Conservation (phyloP, 139 green algal species). For the Picochlorum sp. region DNA sequence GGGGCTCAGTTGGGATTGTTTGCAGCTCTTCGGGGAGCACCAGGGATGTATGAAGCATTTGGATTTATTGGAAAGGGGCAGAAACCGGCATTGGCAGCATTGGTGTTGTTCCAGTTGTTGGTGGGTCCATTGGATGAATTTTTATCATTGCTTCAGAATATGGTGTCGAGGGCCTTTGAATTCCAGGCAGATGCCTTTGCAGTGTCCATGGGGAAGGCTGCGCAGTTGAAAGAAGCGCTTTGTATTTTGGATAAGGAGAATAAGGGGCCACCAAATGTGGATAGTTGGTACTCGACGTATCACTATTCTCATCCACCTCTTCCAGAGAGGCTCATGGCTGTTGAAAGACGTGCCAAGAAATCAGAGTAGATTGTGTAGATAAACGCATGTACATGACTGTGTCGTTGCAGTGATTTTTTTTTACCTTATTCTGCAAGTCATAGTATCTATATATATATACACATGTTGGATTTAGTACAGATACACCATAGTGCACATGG, state of each 20-base stretch:
- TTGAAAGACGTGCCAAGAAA: constrained; percentile 47
- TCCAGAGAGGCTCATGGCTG: constrained; percentile 62
- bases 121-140: constrained; percentile 67
- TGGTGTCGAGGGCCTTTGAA: constrained; percentile 74
- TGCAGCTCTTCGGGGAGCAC: constrained; percentile 37
- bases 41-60: constrained; percentile 60
- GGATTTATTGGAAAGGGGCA: constrained; percentile 53
- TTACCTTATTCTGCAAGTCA: not conserved
- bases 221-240: constrained; percentile 52
- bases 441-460: not conserved
- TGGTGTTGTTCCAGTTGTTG: constrained; percentile 79
- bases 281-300: constrained; percentile 55
- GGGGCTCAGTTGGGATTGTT: constrained; percentile 67
- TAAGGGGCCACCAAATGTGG: constrained; percentile 52
- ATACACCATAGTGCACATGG: too few relatives aligned
- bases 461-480: too few relatives aligned
- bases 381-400: not conserved
- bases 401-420: not conserved
- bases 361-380: constrained; percentile 4
- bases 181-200: constrained; percentile 89
- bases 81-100: constrained; percentile 59
- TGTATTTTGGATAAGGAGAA: constrained; percentile 76
- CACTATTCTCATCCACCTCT: constrained; percentile 81
- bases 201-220: constrained; percentile 37
- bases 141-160: constrained; percentile 53